Base-by-base conservation (phyloP, 495 filamentous ascomycete species). In the Delitschia confertaspora region DNA sequence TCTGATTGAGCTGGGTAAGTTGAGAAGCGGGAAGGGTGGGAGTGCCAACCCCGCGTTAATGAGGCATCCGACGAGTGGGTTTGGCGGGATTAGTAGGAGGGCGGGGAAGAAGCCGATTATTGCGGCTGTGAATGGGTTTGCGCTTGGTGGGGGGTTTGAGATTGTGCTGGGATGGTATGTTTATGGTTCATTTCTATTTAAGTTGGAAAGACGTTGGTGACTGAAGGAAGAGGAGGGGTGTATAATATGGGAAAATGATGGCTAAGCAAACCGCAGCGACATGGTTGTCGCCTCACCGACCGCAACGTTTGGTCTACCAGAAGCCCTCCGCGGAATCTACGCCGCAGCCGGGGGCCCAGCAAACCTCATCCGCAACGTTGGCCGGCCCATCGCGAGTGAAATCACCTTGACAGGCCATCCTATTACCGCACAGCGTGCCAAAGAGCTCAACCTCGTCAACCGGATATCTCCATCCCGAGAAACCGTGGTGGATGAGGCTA, bases 1-100 rank as follows among this genome's bases (percentile, higher is more conserved):
- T 60, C 44, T 79, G 24, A 56, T 59, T 19, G 56, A 59, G 44
- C 33, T 55, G 16, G 53, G 53, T 14, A 47, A 52, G 29, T 29
- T 59, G 14, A 21, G 45, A 38, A 29, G 24, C 5, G 36, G 18
- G 11, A 6, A 47, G 43, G 41, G 40, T 9, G 40, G 47, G 33
- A n/a, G n/a, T n/a, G 17, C 32, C 32, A 38, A 19, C 20, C 33
- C 46, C 25, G 55, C 42, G 9, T 5, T 44, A 33, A 45, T 42
- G 49, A 46, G 42, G 31, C 57, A 60, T 50, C 57, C 57, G 20
- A 26, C 42, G 26, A 34, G 41, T 38, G 58, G 58, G 19, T 60
- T 60, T 48, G 48, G 19, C 6, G 58, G 51, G 6, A 22, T 60
- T 1, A 60, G 58, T 37, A 27, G 58, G 26, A 39, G 58, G 30